These are phyloP conservation scores for Malania oleifera DNA, from an alignment of 164 flowering plant genomes.

Conservation along the genomic window DNA sequence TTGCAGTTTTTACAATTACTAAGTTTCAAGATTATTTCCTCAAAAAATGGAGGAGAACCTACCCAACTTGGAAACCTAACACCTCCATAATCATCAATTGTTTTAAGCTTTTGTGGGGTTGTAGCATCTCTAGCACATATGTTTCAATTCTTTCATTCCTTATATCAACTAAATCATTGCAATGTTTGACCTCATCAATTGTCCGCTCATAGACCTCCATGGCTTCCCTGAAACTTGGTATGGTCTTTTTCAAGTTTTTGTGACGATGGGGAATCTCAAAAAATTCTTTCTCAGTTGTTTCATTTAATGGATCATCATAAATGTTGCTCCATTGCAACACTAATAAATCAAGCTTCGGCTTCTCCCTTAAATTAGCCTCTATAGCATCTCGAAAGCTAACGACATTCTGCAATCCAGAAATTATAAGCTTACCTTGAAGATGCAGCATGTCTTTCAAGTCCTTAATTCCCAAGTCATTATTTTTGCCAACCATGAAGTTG, in stretches of 20 bases:
- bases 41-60: conserved; percentile 10
- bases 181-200: too few relatives aligned
- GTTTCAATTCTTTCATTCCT: not conserved
- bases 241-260: conserved; percentile 14
- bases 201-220: too few relatives aligned
- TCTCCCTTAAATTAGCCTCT: conserved; percentile 15
- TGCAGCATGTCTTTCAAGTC: conserved; percentile 15
- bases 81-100: conserved; percentile 14
- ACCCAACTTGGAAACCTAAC: conserved; percentile 22
- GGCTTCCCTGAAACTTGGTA: too few relatives aligned
- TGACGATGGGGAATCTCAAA: conserved; percentile 20
- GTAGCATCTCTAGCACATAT: conserved; percentile 17
- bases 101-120: conserved; percentile 20
- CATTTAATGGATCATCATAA: not conserved
- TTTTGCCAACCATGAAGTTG: conserved; percentile 13
- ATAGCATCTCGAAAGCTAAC: not conserved
- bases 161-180: too few relatives aligned
- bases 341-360: conserved; percentile 6
- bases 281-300: conserved; percentile 2
- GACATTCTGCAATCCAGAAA: conserved; percentile 17
- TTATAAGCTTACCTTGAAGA: conserved; percentile 16
- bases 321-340: conserved; percentile 6
- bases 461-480: conserved; percentile 4
- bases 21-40: conserved; percentile 2
- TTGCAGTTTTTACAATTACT: conserved; percentile 7